Evolutionary conservation across 305 asterid genomes (phyloP).

Genomic region (Stenogyne calaminthoides): DNA sequence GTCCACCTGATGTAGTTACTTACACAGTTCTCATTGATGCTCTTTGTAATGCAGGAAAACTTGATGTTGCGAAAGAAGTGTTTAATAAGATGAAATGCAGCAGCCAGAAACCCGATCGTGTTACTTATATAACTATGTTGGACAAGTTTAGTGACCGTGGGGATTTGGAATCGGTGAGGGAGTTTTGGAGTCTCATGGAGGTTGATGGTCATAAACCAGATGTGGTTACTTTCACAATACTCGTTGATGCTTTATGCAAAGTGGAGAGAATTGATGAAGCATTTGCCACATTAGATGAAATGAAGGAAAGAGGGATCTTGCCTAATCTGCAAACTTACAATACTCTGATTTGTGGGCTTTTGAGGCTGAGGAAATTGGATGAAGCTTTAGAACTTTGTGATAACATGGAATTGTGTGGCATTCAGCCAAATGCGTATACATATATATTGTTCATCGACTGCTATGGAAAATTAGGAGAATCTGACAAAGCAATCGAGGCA

Average conservation of each 20-base stretch:
- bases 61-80: constrained; percentile 69
- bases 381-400: constrained; percentile 70
- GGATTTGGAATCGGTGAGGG: constrained; percentile 68
- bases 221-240: constrained; percentile 83
- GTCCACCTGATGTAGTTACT: constrained; percentile 91
- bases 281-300: constrained; percentile 58
- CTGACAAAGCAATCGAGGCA: constrained; percentile 74
- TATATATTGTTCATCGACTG: constrained; percentile 81
- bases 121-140: constrained; percentile 84
- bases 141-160: constrained; percentile 74
- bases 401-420: constrained; percentile 63
- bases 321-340: constrained; percentile 93
- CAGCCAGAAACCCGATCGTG: constrained; percentile 86
- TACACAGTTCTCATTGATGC: constrained; percentile 94
- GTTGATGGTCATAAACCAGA: constrained; percentile 79
- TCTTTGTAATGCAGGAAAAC: constrained; percentile 85
- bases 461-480: constrained; percentile 83
- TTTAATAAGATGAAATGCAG: constrained; percentile 74
- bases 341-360: constrained; percentile 80
- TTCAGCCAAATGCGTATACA: constrained; percentile 63
- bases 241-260: constrained; percentile 79
- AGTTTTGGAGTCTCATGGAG: constrained; percentile 74
- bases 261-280: constrained; percentile 71
- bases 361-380: constrained; percentile 55
- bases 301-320: constrained; percentile 60